Base-by-base conservation (phyloP, 148 eudicot species). In the Fagopyrum esculentum region DNA sequence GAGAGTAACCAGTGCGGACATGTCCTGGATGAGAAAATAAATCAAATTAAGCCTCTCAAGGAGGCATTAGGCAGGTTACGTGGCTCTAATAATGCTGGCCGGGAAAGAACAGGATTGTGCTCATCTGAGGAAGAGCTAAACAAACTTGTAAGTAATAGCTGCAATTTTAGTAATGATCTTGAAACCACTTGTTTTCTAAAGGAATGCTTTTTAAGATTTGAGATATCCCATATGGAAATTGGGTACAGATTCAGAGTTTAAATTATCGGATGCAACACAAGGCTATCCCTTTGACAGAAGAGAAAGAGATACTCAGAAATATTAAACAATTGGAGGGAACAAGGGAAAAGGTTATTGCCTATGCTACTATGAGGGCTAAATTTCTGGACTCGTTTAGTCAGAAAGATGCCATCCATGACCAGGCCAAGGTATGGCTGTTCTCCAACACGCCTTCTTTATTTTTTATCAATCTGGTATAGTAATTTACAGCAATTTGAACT, bases 61-160 rank as follows among this genome's bases (percentile, higher is more conserved):
- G 85, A 84, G 72, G 97, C 96, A 76, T 82, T 94, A 74, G 93
- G 92, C 74, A 85, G 87, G 77, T 74, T 92, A 78, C 95, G 93
- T 71, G 85, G 85, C 74, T 30, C 83, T 40, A 85, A 83, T 30
- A 78, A 59, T 71, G 74, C 77, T 47, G 81, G 76, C 19, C 81
- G 90, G 71, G 90, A 87, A 77, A 90, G 91, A 68, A 54, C 69
- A 64, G 76, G 80, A 48, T 57, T 94, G 55, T 90, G 89, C 77
- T 90, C 96, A 12, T 84, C 93, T 69, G 97, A 95, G 86, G 92
- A 78, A 78, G 98, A 95, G 77, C 97, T 95, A 59, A 85, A 93
- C 82, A 72, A 75, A 11, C 57, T 78, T 82, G 98, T 93, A 85
- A 86, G 94, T 75, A 66, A 26, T 26, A 57, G 7, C 74, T 46